Evolutionary conservation across 441 rosid species (phyloP), one percentile per base, ranked within the genome.

Genomic region (Gossypium aridum): DNA sequence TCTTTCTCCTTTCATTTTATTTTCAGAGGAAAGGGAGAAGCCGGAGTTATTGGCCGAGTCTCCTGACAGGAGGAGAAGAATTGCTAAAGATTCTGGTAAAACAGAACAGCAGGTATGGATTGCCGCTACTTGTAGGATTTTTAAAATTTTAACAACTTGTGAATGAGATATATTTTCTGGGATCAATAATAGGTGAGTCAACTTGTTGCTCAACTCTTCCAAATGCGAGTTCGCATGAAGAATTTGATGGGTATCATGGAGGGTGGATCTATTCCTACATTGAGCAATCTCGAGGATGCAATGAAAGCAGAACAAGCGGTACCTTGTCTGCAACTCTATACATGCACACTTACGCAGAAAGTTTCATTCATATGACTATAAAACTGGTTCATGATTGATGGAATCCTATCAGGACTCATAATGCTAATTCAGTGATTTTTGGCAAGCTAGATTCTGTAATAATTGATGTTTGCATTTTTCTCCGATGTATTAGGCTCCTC

Each of bases 201-300:
- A 88, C 92, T 96, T 73, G 96, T 96, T 68, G 97, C 99, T 76
- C 99, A 93, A 82, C 90, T 96, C 51, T 96, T 93, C 82, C 97
- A 93, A 87, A 96, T 96, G 97, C 94, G 97, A 61, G 90, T 88
- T 51, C 88, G 86, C 10, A 93, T 96, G 99, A 96, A 96, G 97
- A 96, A 96, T 76, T 84, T 96, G 77, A 89, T 92, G 98, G 94
- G 98, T 63, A 89, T 85, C 55, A 89, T 93, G 98, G 93, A 91
- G 80, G 97, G 97, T 60, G 97, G 98, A 79, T 90, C 98, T 12
- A 80, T 93, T 71, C 99, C 98, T 74, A 87, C 98, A 10, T 78
- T 93, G 64, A 96, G 96, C 85, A 83, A 83, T 81, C 97, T 93
- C 14, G 90, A 96, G 81, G 97, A 96, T 70, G 84, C 97, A 51